Conservation (phyloP, 225 moss, liverwort and hornwort genomes). For the Polytrichum commune region DNA sequence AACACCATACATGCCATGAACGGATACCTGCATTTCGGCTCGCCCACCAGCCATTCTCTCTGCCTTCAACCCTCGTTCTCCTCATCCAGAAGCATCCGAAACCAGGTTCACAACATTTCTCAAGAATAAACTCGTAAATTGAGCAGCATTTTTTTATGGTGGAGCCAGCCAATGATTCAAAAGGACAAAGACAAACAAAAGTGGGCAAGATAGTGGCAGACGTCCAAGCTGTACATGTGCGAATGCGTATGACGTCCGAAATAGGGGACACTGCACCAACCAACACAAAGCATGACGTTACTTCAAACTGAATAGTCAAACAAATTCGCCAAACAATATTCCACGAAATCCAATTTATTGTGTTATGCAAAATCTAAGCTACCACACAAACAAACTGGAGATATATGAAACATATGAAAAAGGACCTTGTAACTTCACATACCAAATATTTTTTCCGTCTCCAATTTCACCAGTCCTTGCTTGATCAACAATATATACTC, state of each 20-base stretch:
- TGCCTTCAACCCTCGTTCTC: conserved; percentile 77
- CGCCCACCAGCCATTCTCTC: conserved; percentile 95
- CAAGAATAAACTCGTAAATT: no score
- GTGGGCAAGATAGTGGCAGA: no score
- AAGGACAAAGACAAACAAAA: neutral
- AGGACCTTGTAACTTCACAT: conserved; percentile 6
- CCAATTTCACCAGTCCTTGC: conserved; percentile 96
- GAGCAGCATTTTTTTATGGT: no score
- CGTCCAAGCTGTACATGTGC: conserved; percentile 44
- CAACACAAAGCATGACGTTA: no score
- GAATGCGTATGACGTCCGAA: conserved; percentile 65
- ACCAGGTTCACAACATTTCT: no score
- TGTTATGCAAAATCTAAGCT: no score
- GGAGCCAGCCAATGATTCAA: neutral
- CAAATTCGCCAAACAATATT: no score
- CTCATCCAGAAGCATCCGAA: conserved; percentile 25
- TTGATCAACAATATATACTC: conserved; percentile 66
- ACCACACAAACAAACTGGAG: no score
- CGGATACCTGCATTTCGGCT: conserved; percentile 61
- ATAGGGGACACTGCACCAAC: conserved; percentile 59
- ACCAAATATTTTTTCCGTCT: conserved; percentile 93
- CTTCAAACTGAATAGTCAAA: no score
- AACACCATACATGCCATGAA: conserved; percentile 25
- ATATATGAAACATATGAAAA: neutral
- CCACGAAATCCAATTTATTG: no score